Evolutionary conservation across 805 yeast genomes (phyloP).

Genomic region (Wickerhamiella azymoides): DNA sequence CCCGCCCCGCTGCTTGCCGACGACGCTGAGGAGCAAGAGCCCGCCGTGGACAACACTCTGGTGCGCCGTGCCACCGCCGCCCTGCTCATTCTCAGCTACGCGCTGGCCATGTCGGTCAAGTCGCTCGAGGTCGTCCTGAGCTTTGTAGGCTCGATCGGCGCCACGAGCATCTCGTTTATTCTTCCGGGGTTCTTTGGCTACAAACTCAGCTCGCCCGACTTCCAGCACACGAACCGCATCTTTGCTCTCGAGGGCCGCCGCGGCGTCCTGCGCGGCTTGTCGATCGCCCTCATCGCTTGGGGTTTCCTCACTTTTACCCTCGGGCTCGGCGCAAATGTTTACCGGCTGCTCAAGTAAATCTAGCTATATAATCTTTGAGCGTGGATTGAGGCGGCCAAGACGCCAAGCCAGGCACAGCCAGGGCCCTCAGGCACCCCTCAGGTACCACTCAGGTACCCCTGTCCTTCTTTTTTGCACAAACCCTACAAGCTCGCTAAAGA

Average conservation of each 20-base stretch:
- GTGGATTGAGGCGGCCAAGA: too few species aligned
- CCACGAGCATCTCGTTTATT: conserved; percentile 81
- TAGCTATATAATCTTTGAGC: too few species aligned
- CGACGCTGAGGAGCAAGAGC: not conserved
- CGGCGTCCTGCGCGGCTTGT: conserved; percentile 25
- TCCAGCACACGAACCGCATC: conserved; percentile 9
- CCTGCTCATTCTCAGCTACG: conserved; percentile 42
- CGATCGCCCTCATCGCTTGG: conserved; percentile 47
- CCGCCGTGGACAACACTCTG: not conserved
- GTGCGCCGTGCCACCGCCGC: conserved; percentile 25
- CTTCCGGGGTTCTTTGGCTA: conserved; percentile 81
- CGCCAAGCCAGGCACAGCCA: too few species aligned
- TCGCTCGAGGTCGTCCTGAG: conserved; percentile 76
- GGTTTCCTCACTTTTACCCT: conserved; percentile 58
- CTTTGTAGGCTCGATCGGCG: conserved; percentile 85
- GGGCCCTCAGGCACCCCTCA: too few species aligned
- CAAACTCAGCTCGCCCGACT: conserved; percentile 28
- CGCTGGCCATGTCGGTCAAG: conserved; percentile 48
- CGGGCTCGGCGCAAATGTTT: conserved; percentile 34
- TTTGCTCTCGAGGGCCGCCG: conserved; percentile 3
- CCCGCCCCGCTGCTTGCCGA: conserved; percentile 10
- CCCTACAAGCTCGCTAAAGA: too few species aligned
- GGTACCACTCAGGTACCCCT: too few species aligned
- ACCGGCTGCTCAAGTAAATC: not conserved
- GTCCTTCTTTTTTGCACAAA: too few species aligned